Evolutionary conservation across 192 early-diverging fungal species (phyloP).

Genomic region (Gamsiella multidivaricata): DNA sequence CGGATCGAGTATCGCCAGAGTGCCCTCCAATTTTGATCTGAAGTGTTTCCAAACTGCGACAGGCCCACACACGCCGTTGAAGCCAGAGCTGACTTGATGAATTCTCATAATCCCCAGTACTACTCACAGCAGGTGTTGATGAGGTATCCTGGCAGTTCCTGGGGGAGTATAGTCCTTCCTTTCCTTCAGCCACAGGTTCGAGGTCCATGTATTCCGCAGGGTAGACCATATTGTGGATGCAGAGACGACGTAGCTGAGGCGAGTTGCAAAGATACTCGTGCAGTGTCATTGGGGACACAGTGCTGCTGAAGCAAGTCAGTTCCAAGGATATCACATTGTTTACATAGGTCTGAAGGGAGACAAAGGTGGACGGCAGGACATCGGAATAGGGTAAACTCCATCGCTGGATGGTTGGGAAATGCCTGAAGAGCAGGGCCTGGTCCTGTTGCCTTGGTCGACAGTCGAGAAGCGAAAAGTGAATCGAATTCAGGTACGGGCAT

Average conservation of each 20-base stretch:
- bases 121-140: background rate
- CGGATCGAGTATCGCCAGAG: conserved; percentile 7
- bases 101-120: background rate
- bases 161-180: conserved; percentile 9
- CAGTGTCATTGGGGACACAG: conserved; percentile 7
- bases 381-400: conserved; percentile 20
- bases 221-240: conserved; percentile 14
- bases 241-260: conserved; percentile 15
- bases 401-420: background rate
- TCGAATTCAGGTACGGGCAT: conserved; percentile 1
- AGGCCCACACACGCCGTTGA: conserved; percentile 8
- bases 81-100: background rate
- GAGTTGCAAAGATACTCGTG: conserved; percentile 25
- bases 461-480: conserved; percentile 16
- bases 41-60: conserved; percentile 11
- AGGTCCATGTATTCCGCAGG: conserved; percentile 28
- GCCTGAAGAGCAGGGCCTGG: conserved; percentile 17
- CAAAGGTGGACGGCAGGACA: conserved; percentile 22
- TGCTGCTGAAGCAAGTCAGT: conserved; percentile 1
- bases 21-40: conserved; percentile 20
- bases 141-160: background rate
- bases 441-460: background rate
- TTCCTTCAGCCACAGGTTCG: conserved; percentile 3
- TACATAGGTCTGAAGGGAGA: conserved; percentile 8
- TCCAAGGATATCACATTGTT: conserved; percentile 12